Conservation (phyloP, 2,329 filamentous ascomycete genomes). For the Clathrospora elynae region DNA sequence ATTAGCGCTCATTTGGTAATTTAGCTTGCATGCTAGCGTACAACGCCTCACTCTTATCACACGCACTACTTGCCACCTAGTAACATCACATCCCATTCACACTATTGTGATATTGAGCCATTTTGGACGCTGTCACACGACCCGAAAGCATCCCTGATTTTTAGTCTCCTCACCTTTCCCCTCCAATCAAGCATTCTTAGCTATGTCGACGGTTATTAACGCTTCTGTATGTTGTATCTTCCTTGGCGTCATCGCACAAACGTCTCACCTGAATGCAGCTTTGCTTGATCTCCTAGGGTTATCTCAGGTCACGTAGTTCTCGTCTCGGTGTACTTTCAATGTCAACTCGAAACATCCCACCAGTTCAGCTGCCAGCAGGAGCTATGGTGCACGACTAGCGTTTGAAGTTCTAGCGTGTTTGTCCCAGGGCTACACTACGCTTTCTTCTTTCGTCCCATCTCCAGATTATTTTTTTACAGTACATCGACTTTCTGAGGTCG, state of each 20-base stretch:
- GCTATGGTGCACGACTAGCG: slow-evolving; percentile 1
- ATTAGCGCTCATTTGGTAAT: slow-evolving; percentile 24
- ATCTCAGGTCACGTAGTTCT: no score
- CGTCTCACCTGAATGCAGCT: not conserved
- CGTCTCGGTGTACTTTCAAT: no score
- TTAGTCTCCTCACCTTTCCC: slow-evolving; percentile 1
- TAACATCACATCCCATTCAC: no score
- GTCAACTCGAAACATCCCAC: no score
- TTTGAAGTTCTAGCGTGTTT: not conserved
- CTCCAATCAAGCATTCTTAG: slow-evolving; percentile 1
- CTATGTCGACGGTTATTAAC: slow-evolving; percentile 9
- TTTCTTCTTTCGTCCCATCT: no score
- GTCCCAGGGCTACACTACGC: not conserved
- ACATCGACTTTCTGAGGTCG: no score
- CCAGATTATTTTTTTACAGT: no score
- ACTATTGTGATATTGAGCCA: no score
- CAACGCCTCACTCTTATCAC: slow-evolving; percentile 28
- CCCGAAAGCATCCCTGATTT: no score
- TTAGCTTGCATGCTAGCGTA: slow-evolving; percentile 14
- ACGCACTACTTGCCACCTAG: slow-evolving; percentile 23
- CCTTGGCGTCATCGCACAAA: not conserved
- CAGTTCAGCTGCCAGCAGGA: slow-evolving; percentile 3
- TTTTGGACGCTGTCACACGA: no score
- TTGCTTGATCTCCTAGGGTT: not conserved
- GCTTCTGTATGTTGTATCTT: not conserved